Conservation (phyloP, 73 alveolate genomes). For the Paramecium octaurelia region DNA sequence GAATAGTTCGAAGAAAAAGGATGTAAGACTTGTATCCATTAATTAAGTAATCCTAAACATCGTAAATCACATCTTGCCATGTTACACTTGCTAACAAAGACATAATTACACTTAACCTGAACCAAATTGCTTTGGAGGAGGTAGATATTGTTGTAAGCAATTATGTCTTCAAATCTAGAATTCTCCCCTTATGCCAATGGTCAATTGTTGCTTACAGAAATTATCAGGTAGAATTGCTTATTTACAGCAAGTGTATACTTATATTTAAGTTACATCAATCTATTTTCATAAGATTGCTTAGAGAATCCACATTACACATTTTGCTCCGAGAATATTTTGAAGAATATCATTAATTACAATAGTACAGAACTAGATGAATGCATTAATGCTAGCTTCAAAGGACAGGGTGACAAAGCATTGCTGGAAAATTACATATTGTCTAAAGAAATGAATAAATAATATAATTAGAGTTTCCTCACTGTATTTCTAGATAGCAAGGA, state of each 20-base stretch:
- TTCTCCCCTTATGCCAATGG: background rate
- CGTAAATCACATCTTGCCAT: background rate
- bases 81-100: background rate
- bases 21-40: background rate
- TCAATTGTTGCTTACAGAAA: background rate
- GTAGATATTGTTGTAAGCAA: conserved; percentile 18
- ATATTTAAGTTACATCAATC: background rate
- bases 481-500: background rate
- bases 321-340: background rate
- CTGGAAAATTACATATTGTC: background rate
- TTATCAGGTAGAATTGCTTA: background rate
- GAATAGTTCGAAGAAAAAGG: background rate
- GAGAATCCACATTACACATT: background rate
- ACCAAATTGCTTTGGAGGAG: conserved; percentile 14
- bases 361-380: background rate
- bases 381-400: background rate
- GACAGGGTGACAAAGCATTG: background rate
- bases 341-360: background rate
- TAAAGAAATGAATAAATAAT: background rate
- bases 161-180: background rate
- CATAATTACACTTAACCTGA: background rate
- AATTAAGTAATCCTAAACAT: background rate
- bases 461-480: background rate
- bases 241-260: background rate
- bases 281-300: background rate